Conservation (phyloP, 306 rosid genomes). For the Dalbergia oliveri region DNA sequence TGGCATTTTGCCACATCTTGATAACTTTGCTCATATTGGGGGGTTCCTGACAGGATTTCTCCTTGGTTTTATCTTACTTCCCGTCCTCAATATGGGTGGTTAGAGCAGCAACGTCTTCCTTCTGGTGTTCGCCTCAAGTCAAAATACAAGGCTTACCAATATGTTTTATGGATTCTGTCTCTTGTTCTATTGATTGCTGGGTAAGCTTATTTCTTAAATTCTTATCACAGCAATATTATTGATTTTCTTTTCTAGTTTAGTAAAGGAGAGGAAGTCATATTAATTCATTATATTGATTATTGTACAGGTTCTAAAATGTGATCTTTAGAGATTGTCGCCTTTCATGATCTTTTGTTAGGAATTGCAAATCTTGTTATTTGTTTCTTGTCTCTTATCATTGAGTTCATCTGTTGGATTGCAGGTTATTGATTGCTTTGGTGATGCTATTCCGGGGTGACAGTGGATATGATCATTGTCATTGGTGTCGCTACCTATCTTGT, state of each 20-base stretch:
- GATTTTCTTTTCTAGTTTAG: not conserved
- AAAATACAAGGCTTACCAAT: conserved; percentile 81
- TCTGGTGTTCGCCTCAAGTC: conserved; percentile 59
- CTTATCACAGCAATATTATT: not conserved
- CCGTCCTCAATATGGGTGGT: conserved; percentile 81
- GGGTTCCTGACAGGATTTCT: conserved; percentile 82
- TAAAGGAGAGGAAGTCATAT: not conserved
- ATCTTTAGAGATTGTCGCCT: not conserved
- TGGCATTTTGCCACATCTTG: conserved; percentile 84
- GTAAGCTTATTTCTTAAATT: conserved; percentile 52
- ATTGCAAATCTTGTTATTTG: not conserved
- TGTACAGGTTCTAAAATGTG: not conserved
- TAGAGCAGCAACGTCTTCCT: conserved; percentile 60
- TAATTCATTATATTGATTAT: not conserved
- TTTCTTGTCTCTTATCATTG: conserved; percentile 36
- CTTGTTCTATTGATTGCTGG: conserved; percentile 65
- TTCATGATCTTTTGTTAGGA: not conserved
- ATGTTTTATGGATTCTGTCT: conserved; percentile 69
- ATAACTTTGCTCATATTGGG: conserved; percentile 90
- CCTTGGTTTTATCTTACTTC: conserved; percentile 79
- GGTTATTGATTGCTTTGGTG: conserved; percentile 64
- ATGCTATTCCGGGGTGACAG: conserved; percentile 71
- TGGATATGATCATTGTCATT: conserved; percentile 73
- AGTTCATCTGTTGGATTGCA: conserved; percentile 47
- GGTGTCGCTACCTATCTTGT: conserved; percentile 81